Evolutionary conservation across 352 stramenopile species (phyloP).

Genomic region (Globisporangium megalacanthum): DNA sequence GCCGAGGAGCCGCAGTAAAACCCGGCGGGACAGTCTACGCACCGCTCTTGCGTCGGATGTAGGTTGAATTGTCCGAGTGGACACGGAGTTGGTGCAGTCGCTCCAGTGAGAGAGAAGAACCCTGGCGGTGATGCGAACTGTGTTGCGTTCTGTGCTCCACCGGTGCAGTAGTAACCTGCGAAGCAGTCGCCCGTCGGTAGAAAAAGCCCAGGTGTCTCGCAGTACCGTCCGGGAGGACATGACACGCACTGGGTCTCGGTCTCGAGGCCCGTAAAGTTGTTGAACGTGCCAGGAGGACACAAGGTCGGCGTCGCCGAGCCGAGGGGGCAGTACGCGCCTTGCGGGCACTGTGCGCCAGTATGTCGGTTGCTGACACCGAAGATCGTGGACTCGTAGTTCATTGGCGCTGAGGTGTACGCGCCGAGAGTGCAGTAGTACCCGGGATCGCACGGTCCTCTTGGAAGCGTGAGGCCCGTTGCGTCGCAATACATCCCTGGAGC

Average conservation of each 20-base stretch:
- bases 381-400: constrained; percentile 61
- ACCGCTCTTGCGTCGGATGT: constrained; percentile 43
- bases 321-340: constrained; percentile 63
- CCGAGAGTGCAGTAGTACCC: constrained; percentile 90
- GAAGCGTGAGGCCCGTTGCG: constrained; percentile 63
- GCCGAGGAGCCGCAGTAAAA: constrained; percentile 62
- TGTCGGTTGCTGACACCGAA: constrained; percentile 64
- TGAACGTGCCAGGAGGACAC: constrained; percentile 75
- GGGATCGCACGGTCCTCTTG: constrained; percentile 72
- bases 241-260: constrained; percentile 62
- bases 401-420: constrained; percentile 88
- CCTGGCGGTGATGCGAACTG: constrained; percentile 48
- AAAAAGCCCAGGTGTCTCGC: constrained; percentile 55
- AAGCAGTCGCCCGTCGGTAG: constrained; percentile 70
- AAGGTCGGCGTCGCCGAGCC: constrained; percentile 45
- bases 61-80: constrained; percentile 58
- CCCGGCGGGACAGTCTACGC: constrained; percentile 58
- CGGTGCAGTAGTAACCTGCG: constrained; percentile 77
- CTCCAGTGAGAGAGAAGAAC: constrained; percentile 44
- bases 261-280: constrained; percentile 68
- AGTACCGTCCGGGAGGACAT: constrained; percentile 79
- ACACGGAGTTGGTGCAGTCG: constrained; percentile 38
- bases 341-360: constrained; percentile 61
- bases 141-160: constrained; percentile 41
- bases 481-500: constrained; percentile 91